Evolutionary conservation across 1,284 basidiomycete genomes (phyloP).

Genomic region (Crucibulum parvulum): DNA sequence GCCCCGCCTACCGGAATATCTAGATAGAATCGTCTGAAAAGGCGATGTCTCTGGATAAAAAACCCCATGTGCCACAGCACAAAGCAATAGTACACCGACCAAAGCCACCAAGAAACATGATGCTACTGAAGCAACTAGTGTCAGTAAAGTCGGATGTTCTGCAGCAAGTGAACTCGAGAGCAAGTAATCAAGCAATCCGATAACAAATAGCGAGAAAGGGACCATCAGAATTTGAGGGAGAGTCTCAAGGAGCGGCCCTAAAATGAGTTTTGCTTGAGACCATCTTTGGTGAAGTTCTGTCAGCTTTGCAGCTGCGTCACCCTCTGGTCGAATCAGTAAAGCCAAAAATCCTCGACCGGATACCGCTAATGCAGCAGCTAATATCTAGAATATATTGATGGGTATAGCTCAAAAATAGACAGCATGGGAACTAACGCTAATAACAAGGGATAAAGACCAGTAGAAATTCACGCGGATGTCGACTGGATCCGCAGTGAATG

Average conservation of each 20-base stretch:
- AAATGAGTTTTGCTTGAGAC: conserved; percentile 3
- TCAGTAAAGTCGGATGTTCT: not conserved
- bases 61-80: conserved; percentile 1
- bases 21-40: conserved; percentile 2
- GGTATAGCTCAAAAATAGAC: not conserved
- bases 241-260: conserved; percentile 5
- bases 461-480: conserved; percentile 10
- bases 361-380: conserved; percentile 5
- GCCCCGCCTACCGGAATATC: too few relatives aligned
- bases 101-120: not conserved
- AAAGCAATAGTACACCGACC: not conserved
- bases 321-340: conserved; percentile 3
- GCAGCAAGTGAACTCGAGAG: conserved; percentile 4
- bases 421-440: conserved; percentile 2
- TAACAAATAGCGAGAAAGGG: conserved; percentile 3
- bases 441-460: conserved; percentile 4
- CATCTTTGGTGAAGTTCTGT: conserved; percentile 7
- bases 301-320: conserved; percentile 4
- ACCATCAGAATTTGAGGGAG: conserved; percentile 5
- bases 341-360: conserved; percentile 7
- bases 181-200: conserved; percentile 8
- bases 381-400: conserved; percentile 1
- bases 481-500: conserved; percentile 4
- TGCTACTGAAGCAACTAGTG: not conserved
- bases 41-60: conserved; percentile 6